Conservation (phyloP, 2,329 filamentous ascomycete species). For the Myriosclerotinia scirpicola region DNA sequence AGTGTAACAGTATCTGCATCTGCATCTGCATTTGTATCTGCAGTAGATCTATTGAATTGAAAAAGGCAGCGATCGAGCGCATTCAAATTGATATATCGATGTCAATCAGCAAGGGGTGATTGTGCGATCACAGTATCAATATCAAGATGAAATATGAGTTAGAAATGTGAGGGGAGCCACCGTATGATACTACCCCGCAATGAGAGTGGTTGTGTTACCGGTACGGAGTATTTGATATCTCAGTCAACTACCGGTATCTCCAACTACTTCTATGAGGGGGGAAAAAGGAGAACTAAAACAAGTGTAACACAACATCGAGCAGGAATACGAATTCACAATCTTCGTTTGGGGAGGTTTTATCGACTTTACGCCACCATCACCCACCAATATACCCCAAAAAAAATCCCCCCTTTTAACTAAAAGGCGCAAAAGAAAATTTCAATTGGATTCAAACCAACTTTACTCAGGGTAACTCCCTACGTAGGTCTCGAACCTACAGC, state of each 20-base stretch:
- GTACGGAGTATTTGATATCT: too few species aligned
- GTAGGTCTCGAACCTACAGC: slow-evolving; percentile 5
- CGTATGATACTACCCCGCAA: too few species aligned
- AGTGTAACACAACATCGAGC: too few species aligned
- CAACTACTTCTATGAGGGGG: too few species aligned
- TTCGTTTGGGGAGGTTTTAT: too few species aligned
- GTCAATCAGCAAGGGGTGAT: not conserved
- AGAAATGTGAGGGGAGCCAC: too few species aligned
- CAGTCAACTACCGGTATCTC: too few species aligned
- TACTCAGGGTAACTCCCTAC: slow-evolving; percentile 16
- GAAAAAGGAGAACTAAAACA: too few species aligned
- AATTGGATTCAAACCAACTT: not conserved
- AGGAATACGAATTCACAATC: too few species aligned
- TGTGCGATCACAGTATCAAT: not conserved
- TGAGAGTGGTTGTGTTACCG: too few species aligned
- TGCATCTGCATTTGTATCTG: not conserved
- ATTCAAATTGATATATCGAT: not conserved
- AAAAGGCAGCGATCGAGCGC: not conserved
- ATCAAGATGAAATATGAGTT: not conserved
- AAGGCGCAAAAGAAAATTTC: not conserved
- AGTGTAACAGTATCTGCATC: slow-evolving; percentile 1
- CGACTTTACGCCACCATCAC: too few species aligned
- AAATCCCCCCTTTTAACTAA: too few species aligned
- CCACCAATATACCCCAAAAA: not conserved
- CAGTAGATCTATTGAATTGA: not conserved